A percentile compares a stretch with the other conserved stretches of the same genome.
Conservation (phyloP, 2,329 filamentous ascomycete species). For the Malbranchea zuffiana region DNA sequence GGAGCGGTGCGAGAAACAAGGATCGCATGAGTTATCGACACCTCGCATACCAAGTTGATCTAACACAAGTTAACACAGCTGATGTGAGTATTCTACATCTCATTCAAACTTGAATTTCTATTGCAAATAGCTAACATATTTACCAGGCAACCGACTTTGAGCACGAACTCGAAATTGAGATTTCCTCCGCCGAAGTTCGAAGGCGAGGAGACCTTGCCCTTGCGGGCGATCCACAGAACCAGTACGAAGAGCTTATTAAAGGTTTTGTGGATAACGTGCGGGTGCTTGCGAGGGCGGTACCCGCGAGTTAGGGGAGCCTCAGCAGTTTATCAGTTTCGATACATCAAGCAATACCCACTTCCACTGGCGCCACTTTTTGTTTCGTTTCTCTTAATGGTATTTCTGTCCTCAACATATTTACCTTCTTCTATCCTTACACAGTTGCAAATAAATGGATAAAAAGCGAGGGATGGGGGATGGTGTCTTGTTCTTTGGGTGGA, state of each 20-base stretch:
- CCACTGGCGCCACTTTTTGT: too few relatives aligned
- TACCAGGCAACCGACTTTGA: constrained; percentile 11
- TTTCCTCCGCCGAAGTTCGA: constrained; percentile 36
- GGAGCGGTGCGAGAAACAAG: constrained; percentile 57
- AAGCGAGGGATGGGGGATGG: not conserved
- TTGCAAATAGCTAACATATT: not conserved
- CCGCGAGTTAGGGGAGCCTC: constrained; percentile 11
- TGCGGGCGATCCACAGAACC: constrained; percentile 29
- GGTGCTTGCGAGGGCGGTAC: constrained; percentile 34
- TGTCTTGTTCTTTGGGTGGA: not conserved
- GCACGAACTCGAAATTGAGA: constrained; percentile 41
- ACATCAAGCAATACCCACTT: too few relatives aligned
- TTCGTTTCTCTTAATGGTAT: too few relatives aligned
- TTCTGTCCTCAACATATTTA: too few relatives aligned
- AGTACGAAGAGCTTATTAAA: constrained; percentile 38
- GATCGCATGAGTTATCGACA: constrained; percentile 88
- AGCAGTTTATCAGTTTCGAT: too few relatives aligned
- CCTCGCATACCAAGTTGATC: constrained; percentile 75
- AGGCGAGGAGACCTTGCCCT: constrained; percentile 34
- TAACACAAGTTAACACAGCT: constrained; percentile 69
- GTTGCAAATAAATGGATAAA: too few relatives aligned
- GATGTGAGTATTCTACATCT: too few relatives aligned
- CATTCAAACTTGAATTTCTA: too few relatives aligned
- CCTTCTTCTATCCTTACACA: too few relatives aligned
- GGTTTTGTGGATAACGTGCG: constrained; percentile 41